Evolutionary conservation across 75 land plant genomes (phyloP).

Genomic region (Pinus taeda): DNA sequence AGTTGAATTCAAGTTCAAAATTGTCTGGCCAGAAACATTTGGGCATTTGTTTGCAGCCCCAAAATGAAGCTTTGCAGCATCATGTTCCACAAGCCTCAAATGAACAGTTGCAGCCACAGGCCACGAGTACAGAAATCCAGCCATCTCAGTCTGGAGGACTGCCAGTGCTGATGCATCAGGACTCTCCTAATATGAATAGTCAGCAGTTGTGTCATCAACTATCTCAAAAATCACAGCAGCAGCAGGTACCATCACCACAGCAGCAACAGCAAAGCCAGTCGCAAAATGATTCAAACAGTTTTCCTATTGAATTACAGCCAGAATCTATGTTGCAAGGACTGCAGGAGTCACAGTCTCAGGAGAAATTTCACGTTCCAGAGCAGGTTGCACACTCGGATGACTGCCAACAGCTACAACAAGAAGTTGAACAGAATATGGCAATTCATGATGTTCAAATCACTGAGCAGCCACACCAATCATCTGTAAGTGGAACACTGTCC

Average conservation of each 20-base stretch:
- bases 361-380: slow-evolving; percentile 12
- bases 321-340: slow-evolving; percentile 23
- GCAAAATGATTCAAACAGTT: slow-evolving; percentile 20
- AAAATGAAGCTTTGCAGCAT: slow-evolving; percentile 15
- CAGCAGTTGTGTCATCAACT: slow-evolving; percentile 22
- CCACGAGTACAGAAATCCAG: slow-evolving; percentile 15
- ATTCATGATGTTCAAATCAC: slow-evolving; percentile 30
- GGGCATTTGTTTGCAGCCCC: slow-evolving; percentile 21
- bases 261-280: slow-evolving; percentile 22
- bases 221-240: slow-evolving; percentile 29
- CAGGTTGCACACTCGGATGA: slow-evolving; percentile 14
- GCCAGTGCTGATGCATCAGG: slow-evolving; percentile 12
- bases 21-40: slow-evolving; percentile 17
- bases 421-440: slow-evolving; percentile 23
- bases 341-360: slow-evolving; percentile 27
- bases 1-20: slow-evolving; percentile 20
- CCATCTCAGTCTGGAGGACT: slow-evolving; percentile 17
- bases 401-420: slow-evolving; percentile 30
- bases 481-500: slow-evolving; percentile 15
- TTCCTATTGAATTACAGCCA: slow-evolving; percentile 20
- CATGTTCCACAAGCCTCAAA: slow-evolving; percentile 29
- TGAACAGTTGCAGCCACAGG: slow-evolving; percentile 36
- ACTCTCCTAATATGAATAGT: slow-evolving; percentile 5
- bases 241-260: slow-evolving; percentile 34
- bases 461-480: slow-evolving; percentile 25